Percentiles rank a stretch among this genome's conserved stretches.
phyloP scores from a whole-genome alignment of 1,139 yeast species.

The Meyerozyma elateridarum region DNA sequence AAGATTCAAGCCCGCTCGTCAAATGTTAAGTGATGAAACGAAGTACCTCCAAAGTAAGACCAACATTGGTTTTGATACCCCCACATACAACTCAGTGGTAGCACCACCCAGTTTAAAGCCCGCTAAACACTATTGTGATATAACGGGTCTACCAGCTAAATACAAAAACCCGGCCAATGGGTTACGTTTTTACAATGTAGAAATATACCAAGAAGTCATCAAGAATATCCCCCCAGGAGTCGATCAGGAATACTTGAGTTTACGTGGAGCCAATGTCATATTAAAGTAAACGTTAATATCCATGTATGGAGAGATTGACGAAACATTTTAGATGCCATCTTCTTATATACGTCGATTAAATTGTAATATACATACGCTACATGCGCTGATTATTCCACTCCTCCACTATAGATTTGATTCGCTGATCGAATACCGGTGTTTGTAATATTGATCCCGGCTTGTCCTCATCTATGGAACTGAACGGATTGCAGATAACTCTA shows the following conservation, averaged over 20 bases:
- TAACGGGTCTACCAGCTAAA: constrained; percentile 79
- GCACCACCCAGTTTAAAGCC: constrained; percentile 92
- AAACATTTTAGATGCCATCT: not conserved
- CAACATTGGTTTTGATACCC: constrained; percentile 39
- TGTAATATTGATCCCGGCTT: constrained; percentile 25
- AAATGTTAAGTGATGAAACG: constrained; percentile 72
- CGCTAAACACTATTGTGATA: constrained; percentile 81
- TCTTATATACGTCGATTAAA: no score
- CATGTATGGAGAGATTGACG: constrained; percentile 5
- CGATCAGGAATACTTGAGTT: constrained; percentile 86
- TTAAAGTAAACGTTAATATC: constrained; percentile 40
- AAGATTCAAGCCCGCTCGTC: constrained; percentile 74
- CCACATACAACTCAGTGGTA: constrained; percentile 59
- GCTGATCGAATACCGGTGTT: constrained; percentile 33
- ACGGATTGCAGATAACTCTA: constrained; percentile 53
- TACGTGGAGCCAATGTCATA: constrained; percentile 85
- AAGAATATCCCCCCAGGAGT: constrained; percentile 83
- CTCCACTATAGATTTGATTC: constrained; percentile 30
- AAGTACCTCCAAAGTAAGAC: constrained; percentile 48
- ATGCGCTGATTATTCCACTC: constrained; percentile 21
- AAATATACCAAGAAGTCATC: constrained; percentile 73
- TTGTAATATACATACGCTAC: not conserved
- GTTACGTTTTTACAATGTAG: constrained; percentile 76
- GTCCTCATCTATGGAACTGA: constrained; percentile 27
- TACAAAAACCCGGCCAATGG: constrained; percentile 77